Percentiles rank a stretch among this genome's conserved stretches.
phyloP scores from a whole-genome alignment of 2,329 filamentous ascomycete species.

The Phaeosphaeria sp. region DNA sequence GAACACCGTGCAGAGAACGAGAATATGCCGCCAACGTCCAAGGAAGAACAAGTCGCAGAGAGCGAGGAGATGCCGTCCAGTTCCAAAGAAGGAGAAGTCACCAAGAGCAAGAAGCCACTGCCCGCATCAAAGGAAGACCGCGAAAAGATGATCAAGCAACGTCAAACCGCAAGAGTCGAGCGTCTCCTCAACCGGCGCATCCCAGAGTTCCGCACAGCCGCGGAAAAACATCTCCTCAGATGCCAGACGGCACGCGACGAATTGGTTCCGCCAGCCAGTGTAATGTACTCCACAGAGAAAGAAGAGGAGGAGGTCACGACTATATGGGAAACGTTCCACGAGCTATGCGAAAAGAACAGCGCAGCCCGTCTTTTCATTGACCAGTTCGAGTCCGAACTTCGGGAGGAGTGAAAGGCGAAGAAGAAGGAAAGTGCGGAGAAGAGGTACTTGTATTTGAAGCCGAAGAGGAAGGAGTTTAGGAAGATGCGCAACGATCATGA shows the following conservation, averaged over 20 bases:
- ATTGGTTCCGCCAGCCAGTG: not conserved
- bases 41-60: not conserved
- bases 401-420: not conserved
- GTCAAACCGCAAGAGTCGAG: not conserved
- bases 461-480: not conserved
- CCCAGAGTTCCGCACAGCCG: not conserved
- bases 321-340: not conserved
- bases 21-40: not conserved
- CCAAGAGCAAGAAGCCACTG: too few species aligned
- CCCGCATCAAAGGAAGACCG: too few species aligned
- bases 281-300: too few species aligned
- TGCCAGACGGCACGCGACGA: not conserved
- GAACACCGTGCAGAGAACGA: not conserved
- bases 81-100: too few species aligned
- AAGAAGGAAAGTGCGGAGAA: not conserved
- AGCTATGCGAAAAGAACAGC: not conserved
- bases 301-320: not conserved
- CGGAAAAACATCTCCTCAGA: not conserved
- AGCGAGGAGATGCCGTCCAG: too few species aligned
- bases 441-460: not conserved
- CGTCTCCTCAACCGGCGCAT: not conserved
- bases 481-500: not conserved
- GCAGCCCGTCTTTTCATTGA: not conserved
- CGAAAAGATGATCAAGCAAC: not conserved
- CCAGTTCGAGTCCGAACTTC: not conserved